A percentile compares a stretch with the other conserved stretches of the same genome.
Evolutionary conservation across 306 rosid genomes (phyloP).

Genomic region (Medicago lupulina): DNA sequence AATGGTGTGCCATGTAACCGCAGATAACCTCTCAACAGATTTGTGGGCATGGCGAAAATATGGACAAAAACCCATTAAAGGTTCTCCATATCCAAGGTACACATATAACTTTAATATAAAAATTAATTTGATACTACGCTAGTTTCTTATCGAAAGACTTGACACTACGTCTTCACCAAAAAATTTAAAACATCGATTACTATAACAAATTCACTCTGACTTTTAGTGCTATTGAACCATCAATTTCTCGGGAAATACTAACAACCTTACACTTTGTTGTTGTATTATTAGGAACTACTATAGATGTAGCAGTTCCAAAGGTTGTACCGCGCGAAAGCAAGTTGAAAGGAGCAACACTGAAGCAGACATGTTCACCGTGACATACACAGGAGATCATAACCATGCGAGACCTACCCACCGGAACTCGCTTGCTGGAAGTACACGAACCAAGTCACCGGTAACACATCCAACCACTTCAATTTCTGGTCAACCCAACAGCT

Average conservation of each 20-base stretch:
- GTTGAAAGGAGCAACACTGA: conserved; percentile 72
- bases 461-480: background rate
- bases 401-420: conserved; percentile 80
- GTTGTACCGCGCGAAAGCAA: conserved; percentile 76
- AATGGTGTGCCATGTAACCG: conserved; percentile 59
- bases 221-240: background rate
- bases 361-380: conserved; percentile 55
- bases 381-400: conserved; percentile 76
- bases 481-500: background rate
- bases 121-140: background rate
- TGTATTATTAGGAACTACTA: conserved; percentile 70
- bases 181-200: background rate
- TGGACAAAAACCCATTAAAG: conserved; percentile 83
- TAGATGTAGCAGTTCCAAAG: conserved; percentile 83
- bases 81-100: conserved; percentile 83
- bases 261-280: background rate
- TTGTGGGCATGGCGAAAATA: conserved; percentile 91
- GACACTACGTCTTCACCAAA: background rate
- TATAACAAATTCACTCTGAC: background rate
- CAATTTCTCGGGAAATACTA: background rate
- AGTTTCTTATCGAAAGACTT: background rate
- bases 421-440: conserved; percentile 79
- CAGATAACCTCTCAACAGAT: conserved; percentile 72
- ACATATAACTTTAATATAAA: background rate
- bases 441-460: conserved; percentile 48